These are phyloP conservation scores for Knoxdaviesia capensis DNA, from an alignment of 2,329 filamentous ascomycete genomes.

Conservation along the genomic window DNA sequence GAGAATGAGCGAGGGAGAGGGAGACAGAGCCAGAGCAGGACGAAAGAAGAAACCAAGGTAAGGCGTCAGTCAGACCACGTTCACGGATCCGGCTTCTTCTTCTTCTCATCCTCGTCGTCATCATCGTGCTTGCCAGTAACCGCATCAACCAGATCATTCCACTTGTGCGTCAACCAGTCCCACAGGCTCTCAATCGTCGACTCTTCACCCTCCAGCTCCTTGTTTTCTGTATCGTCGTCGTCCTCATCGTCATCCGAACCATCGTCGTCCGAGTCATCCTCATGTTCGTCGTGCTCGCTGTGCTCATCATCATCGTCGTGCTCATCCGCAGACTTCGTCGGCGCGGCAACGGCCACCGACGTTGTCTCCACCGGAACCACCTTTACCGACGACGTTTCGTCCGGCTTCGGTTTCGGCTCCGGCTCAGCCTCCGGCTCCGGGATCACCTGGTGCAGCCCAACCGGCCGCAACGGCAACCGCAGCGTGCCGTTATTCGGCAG, in stretches of 20 bases:
- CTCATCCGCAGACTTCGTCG: conserved; percentile 3
- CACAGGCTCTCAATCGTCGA: conserved; percentile 18
- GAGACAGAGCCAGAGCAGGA: too few species aligned
- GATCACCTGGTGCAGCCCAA: conserved; percentile 36
- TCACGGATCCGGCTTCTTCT: too few species aligned
- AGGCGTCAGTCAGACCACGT: too few species aligned
- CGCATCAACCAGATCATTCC: conserved; percentile 15
- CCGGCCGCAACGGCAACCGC: conserved; percentile 43
- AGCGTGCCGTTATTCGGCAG: conserved; percentile 77
- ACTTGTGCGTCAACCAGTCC: conserved; percentile 29
- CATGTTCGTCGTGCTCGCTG: conserved; percentile 4
- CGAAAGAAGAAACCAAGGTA: too few species aligned
- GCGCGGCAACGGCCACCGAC: neutral
- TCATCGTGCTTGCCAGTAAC: neutral
- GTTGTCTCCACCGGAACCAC: neutral
- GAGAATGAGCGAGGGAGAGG: too few species aligned
- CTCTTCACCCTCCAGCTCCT: conserved; percentile 11
- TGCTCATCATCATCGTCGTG: conserved; percentile 5
- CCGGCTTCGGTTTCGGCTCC: conserved; percentile 3
- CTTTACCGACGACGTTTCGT: neutral
- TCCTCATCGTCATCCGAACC: conserved; percentile 5
- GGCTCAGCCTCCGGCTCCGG: conserved; percentile 6
- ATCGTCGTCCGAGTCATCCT: conserved; percentile 3
- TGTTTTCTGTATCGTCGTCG: conserved; percentile 8
- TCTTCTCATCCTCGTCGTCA: neutral